Percentiles rank a stretch among this genome's conserved stretches.
Conservation (phyloP, 352 stramenopile genomes). For the Phytopythium chamaehyphon region DNA sequence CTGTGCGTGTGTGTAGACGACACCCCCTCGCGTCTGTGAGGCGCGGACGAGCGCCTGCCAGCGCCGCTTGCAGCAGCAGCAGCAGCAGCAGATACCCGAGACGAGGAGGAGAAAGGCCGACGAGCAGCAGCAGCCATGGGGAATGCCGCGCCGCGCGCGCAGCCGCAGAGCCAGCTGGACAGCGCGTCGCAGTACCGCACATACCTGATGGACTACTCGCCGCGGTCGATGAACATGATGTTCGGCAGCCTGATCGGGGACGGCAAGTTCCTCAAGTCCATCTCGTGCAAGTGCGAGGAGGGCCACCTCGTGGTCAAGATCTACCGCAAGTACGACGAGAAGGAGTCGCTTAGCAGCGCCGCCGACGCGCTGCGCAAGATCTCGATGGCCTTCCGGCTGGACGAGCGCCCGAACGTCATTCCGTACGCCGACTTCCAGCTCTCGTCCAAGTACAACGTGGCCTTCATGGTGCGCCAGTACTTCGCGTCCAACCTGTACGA, state of each 20-base stretch:
- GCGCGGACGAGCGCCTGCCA: not conserved
- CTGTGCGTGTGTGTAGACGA: not conserved
- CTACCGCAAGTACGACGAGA: constrained; percentile 82
- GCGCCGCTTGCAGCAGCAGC: not conserved
- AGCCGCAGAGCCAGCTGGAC: constrained; percentile 73
- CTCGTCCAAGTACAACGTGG: constrained; percentile 77
- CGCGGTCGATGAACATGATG: constrained; percentile 81
- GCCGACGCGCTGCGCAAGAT: constrained; percentile 53
- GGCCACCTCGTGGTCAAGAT: constrained; percentile 85
- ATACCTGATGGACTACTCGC: constrained; percentile 86
- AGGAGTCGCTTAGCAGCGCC: constrained; percentile 57
- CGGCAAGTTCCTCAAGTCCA: constrained; percentile 89
- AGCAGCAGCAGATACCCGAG: constrained; percentile 5
- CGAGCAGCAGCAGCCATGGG: constrained; percentile 41
- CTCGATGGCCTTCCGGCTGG: constrained; percentile 50
- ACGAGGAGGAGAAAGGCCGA: not conserved
- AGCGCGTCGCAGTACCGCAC: constrained; percentile 84
- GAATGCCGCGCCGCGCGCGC: constrained; percentile 76
- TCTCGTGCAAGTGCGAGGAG: constrained; percentile 85
- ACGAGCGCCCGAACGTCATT: constrained; percentile 78
- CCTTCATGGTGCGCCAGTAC: constrained; percentile 95
- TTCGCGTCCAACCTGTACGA: constrained; percentile 96
- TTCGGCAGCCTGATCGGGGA: constrained; percentile 83
- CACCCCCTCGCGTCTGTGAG: constrained; percentile 1
- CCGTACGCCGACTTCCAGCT: constrained; percentile 80